Percentiles rank a stretch among this genome's conserved stretches.
Conservation (phyloP, 2,329 filamentous ascomycete genomes). For the Calycina herbarum region DNA sequence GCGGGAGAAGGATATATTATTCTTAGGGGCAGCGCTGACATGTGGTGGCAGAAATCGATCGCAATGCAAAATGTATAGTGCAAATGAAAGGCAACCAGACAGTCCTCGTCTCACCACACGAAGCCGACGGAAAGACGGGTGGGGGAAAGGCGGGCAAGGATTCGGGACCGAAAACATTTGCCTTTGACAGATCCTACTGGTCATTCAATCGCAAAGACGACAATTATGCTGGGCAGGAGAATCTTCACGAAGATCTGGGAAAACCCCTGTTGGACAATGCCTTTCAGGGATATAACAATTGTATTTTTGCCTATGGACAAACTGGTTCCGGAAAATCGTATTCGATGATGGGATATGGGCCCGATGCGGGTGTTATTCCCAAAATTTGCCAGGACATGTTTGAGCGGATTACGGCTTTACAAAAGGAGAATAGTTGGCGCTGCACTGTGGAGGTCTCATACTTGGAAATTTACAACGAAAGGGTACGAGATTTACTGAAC, state of each 20-base stretch:
- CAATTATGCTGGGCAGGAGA: conserved; percentile 86
- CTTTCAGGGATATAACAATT: conserved; percentile 98
- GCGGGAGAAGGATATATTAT: neutral
- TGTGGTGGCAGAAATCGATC: conserved; percentile 70
- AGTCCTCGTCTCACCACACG: conserved; percentile 72
- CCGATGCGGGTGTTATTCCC: conserved; percentile 93
- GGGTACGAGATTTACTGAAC: conserved; percentile 92
- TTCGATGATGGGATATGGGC: conserved; percentile 99
- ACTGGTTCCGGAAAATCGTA: conserved; percentile 98
- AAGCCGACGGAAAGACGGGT: conserved; percentile 53
- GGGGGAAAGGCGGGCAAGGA: conserved; percentile 66
- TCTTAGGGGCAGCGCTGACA: conserved; percentile 18
- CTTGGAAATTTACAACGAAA: conserved; percentile 98
- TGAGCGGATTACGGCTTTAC: conserved; percentile 71
- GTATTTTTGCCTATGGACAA: conserved; percentile 98
- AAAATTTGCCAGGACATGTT: conserved; percentile 99
- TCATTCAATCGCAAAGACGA: conserved; percentile 82
- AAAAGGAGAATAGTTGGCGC: conserved; percentile 71
- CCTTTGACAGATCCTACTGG: conserved; percentile 98
- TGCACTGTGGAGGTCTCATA: conserved; percentile 98
- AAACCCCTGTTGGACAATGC: conserved; percentile 94
- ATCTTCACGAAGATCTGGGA: conserved; percentile 85
- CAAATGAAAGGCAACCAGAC: conserved; percentile 96
- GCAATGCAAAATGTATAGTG: conserved; percentile 93
- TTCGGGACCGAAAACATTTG: conserved; percentile 78